Evolutionary conservation across 2,329 filamentous ascomycete genomes (phyloP).

Genomic region (Rutstroemia sp.): DNA sequence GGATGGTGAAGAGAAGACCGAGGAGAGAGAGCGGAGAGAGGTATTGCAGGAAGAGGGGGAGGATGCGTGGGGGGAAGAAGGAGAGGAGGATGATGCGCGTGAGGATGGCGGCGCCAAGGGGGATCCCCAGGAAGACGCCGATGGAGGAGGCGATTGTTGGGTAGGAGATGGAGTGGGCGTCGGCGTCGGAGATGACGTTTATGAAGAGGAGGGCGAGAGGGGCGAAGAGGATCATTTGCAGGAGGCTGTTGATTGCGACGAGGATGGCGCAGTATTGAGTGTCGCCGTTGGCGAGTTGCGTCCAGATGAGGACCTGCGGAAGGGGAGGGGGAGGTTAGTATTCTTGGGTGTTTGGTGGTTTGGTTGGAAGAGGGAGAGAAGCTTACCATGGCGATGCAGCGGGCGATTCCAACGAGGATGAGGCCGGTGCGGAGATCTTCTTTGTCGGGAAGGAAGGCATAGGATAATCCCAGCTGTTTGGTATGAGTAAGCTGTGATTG

Average conservation of each 20-base stretch:
- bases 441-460: slow-evolving; percentile 58
- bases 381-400: slow-evolving; percentile 85
- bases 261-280: slow-evolving; percentile 76
- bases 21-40: slow-evolving; percentile 69
- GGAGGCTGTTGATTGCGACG: slow-evolving; percentile 66
- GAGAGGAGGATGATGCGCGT: slow-evolving; percentile 58
- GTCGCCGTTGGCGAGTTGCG: slow-evolving; percentile 67
- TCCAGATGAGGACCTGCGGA: slow-evolving; percentile 61
- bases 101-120: slow-evolving; percentile 69
- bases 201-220: slow-evolving; percentile 61
- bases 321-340: not conserved
- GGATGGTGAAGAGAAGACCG: slow-evolving; percentile 78
- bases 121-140: slow-evolving; percentile 78
- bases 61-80: slow-evolving; percentile 54
- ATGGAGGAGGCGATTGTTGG: slow-evolving; percentile 69
- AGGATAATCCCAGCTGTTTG: slow-evolving; percentile 51
- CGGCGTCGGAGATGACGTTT: slow-evolving; percentile 51
- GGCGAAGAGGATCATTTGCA: slow-evolving; percentile 68
- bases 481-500: not conserved
- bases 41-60: slow-evolving; percentile 60
- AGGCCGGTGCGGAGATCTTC: slow-evolving; percentile 54
- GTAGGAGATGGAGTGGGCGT: slow-evolving; percentile 47
- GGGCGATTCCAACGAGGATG: slow-evolving; percentile 74
- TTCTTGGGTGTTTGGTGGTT: not conserved
- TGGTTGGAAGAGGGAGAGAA: not conserved